Evolutionary conservation across 139 green algal species (phyloP), one percentile per base, ranked within the genome.

Genomic region (Chloropicon primus): DNA sequence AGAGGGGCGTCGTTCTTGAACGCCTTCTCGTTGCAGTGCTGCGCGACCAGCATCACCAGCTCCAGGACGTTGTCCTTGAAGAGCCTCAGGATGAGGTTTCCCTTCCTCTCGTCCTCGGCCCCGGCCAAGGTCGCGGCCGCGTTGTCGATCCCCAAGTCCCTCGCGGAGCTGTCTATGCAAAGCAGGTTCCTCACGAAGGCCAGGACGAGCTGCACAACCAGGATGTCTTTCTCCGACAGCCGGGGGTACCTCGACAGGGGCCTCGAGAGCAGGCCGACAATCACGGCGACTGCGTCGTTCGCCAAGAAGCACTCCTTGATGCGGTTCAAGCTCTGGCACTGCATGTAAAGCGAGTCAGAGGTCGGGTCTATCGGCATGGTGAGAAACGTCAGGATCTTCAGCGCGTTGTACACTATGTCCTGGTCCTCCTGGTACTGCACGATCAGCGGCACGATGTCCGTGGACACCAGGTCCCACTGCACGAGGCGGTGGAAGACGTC

Each of bases 371-470:
- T 28, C 0, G 93, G 93, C 88, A 98, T 92, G 1, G 91, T 97
- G 29, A 98, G 85, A 78, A 96, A 93, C 3, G 91, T 93, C 1
- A 91, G 75, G 25, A 98, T 90, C 82, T 97, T 97, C 77, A 98
- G 91, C 75, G 91, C 82, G 41, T 93, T 89, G 81, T 91, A 90
- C 1, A 92, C 85, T 1, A 96, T 54, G 10, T 95, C 90, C 25
- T 82, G 76, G 25, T 97, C 88, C 27, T 90, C 82, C 5, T 91
- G 81, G 77, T 96, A 93, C 0, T 82, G 86, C 0, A 85, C 82
- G 22, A 98, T 84, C 24, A 98, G 85, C 0, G 94, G 94, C 2
- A 97, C 83, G 24, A 98, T 82, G 80, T 97, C 87, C 0, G 72
- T 82, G 1, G 77, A 75, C 0, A 86, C 84, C 26, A 92, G 85